Conservation (phyloP, 805 yeast genomes). For the Kuraishia capsulata region DNA sequence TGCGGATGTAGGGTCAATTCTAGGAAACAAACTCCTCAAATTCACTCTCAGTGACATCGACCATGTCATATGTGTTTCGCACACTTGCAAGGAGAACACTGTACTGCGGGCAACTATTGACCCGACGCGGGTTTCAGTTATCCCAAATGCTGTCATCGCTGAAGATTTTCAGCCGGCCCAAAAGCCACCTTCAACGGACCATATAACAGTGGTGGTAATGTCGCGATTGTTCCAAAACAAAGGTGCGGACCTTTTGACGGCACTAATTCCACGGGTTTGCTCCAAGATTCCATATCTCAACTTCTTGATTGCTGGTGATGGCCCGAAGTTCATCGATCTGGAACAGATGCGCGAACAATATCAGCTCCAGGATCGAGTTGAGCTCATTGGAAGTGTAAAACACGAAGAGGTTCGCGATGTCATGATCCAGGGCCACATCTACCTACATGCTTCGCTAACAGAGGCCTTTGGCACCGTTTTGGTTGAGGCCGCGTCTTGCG, state of each 20-base stretch:
- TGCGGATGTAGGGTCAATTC: constrained; percentile 71
- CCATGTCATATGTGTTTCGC: constrained; percentile 92
- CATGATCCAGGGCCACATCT: constrained; percentile 90
- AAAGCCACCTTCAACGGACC: constrained; percentile 15
- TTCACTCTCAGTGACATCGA: constrained; percentile 83
- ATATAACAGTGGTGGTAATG: constrained; percentile 80
- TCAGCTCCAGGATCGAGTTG: constrained; percentile 80
- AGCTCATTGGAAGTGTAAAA: constrained; percentile 74
- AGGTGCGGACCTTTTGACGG: constrained; percentile 85
- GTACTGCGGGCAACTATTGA: constrained; percentile 79
- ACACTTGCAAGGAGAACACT: constrained; percentile 93
- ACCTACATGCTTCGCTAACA: constrained; percentile 85
- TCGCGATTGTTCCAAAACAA: constrained; percentile 91
- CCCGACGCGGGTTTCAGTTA: constrained; percentile 74
- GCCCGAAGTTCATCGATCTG: constrained; percentile 87
- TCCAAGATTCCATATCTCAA: constrained; percentile 49
- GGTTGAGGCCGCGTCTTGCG: constrained; percentile 97
- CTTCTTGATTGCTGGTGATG: constrained; percentile 91
- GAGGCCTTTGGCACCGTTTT: constrained; percentile 97
- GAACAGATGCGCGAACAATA: constrained; percentile 91
- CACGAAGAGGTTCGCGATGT: constrained; percentile 92
- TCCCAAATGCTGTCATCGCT: constrained; percentile 92
- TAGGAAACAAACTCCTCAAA: constrained; percentile 79
- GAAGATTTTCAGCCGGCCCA: constrained; percentile 60
- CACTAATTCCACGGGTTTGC: constrained; percentile 81